Evolutionary conservation across 148 eudicot species (phyloP), one percentile per base, ranked within the genome.

Genomic region (Nepenthes mirabilis): DNA sequence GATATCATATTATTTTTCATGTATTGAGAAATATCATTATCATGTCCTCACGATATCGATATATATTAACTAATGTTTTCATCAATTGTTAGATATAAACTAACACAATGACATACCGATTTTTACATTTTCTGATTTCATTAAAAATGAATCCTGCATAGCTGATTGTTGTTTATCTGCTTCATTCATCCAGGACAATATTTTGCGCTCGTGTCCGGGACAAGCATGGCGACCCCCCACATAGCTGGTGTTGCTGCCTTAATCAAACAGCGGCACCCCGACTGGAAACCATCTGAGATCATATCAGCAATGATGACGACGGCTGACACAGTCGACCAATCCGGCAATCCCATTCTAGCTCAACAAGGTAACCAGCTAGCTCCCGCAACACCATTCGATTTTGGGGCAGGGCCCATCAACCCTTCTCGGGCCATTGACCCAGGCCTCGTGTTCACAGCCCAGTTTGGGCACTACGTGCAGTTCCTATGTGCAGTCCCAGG

Each of bases 181-280:
- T 57, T 47, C 56, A n/a, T 71, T 56, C 33, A 43, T 34, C 50
- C 64, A 84, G 90, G 90, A 13, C 82, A 81, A 68, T 63, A 59
- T 11, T 84, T 84, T 59, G 90, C 86, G 8, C 69, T 84, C 14
- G 72, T 79, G 37, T 84, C 86, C 6, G 90, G 86, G 57, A 84
- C 90, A 45, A 84, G 90, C 82, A 84, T 84, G 90, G 86, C 86
- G 12, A 75, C 86, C 1, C 86, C 86, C 11, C 90, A 84, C 43
- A 62, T 84, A 7, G 87, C 84, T 3, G 91, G 91, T 6, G 72
- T 79, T 9, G 86, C 87, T 7, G 87, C 91, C 14, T 60, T 84
- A 40, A 79, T 84, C 58, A 84, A 77, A 72, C 90, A 84, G 48
- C 77, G 71, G 34, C 80, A 84, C 72, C 85, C 81, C 0, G 53